Evolutionary conservation across 257 asterid species (phyloP).

Genomic region (Euphrasia confusa): DNA sequence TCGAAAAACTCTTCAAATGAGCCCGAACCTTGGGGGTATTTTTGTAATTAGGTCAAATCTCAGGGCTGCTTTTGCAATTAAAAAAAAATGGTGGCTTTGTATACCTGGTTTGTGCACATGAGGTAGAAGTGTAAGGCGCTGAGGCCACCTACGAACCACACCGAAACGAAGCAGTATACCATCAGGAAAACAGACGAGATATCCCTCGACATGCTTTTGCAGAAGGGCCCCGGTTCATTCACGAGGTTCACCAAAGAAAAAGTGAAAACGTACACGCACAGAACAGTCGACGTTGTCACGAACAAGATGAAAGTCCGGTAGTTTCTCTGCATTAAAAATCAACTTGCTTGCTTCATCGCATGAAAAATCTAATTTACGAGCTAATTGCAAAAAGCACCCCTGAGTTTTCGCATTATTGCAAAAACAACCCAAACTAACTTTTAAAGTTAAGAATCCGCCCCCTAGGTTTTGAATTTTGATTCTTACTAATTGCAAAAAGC

Average conservation of each 20-base stretch:
- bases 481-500: too few relatives aligned
- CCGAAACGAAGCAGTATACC: constrained; percentile 68
- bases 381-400: too few relatives aligned
- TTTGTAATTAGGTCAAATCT: neutral
- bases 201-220: constrained; percentile 58
- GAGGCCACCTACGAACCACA: constrained; percentile 94
- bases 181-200: constrained; percentile 49
- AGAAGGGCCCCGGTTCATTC: constrained; percentile 41
- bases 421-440: too few relatives aligned
- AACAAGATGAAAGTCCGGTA: constrained; percentile 76
- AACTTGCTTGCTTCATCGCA: neutral
- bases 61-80: too few relatives aligned
- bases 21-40: neutral
- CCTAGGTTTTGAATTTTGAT: too few relatives aligned
- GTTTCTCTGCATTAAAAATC: constrained; percentile 64
- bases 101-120: constrained; percentile 80
- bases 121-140: constrained; percentile 77
- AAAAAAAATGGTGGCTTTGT: too few relatives aligned
- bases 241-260: constrained; percentile 66
- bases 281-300: constrained; percentile 58
- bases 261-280: constrained; percentile 83
- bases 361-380: too few relatives aligned
- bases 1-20: too few relatives aligned
- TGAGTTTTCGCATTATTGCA: too few relatives aligned
- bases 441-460: neutral